Evolutionary conservation across 768 basidiomycete species (phyloP), one percentile per base, ranked within the genome.

Genomic region (Lepiota brunneoincarnata): DNA sequence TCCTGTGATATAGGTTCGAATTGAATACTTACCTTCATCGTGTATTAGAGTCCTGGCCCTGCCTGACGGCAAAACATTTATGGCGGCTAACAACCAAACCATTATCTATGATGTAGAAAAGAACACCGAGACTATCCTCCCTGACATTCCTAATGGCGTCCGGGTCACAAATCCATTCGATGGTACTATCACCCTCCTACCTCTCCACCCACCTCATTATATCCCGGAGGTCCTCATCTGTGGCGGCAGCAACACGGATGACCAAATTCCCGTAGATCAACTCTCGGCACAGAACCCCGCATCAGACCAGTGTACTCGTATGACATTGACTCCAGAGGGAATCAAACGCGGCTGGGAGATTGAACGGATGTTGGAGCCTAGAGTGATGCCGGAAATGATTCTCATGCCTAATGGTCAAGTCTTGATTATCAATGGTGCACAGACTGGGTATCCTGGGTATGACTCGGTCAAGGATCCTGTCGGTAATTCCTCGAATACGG

Each of bases 151-250:
- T 15, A 76, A 78, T 42, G 71, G 72, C 18, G 74, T 77, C 9
- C 69, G 71, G 7, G 72, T 77, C 11, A 73, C 69, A 21, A 72
- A 74, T 51, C 70, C 73, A 15, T 69, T 70, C 63, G 66, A 76
- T 57, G 67, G 70, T 51, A 71, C 65, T 31, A 74, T 64, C 36
- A 64, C 68, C 20, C 61, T 75, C n/a, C 67, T 74, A 3, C 73
- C 73, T 3, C 63, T 75, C 9, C 66, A 66, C 1, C 69, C 72
- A 20, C 69, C 69, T 1, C 61, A 73, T 41, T 80, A 71, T 54
- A 73, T 69, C 4, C 75, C 78, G 3, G 75, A 76, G 57, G 66
- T 79, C 24, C 68, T 80, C 37, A 70, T 79, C 38, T 80, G 78
- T 57, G 78, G 78, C 28, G 78, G 78, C 18, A 66, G 71, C 11